A percentile compares a stretch with the other conserved stretches of the same genome.
These are phyloP conservation scores for Cinchona pubescens DNA, from an alignment of 257 asterid genomes.

Conservation along the genomic window DNA sequence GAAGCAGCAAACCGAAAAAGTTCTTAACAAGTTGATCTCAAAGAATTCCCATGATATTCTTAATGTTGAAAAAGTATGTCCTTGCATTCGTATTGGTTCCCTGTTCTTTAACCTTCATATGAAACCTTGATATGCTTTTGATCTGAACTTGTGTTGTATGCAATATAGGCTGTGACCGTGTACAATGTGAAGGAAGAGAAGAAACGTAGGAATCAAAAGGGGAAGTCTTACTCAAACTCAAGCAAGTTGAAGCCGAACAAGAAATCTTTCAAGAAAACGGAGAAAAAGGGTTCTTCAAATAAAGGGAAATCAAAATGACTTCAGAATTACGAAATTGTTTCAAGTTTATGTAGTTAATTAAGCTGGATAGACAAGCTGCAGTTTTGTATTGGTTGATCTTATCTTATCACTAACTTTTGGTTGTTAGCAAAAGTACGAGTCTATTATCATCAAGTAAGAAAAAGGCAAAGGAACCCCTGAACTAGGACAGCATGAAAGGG, in stretches of 20 bases:
- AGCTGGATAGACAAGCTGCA: background rate
- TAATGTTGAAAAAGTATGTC: slow-evolving; percentile 75
- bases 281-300: slow-evolving; percentile 40
- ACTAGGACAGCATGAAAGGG: too few species aligned
- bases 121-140: background rate
- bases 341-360: background rate
- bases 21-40: slow-evolving; percentile 68
- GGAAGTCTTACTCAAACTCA: slow-evolving; percentile 35
- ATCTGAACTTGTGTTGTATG: slow-evolving; percentile 13
- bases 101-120: background rate
- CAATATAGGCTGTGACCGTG: slow-evolving; percentile 84
- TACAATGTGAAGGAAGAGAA: slow-evolving; percentile 79
- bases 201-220: slow-evolving; percentile 49
- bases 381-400: background rate
- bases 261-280: slow-evolving; percentile 66
- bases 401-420: background rate
- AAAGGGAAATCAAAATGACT: slow-evolving; percentile 63
- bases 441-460: background rate
- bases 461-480: background rate
- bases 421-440: background rate
- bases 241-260: slow-evolving; percentile 58
- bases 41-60: slow-evolving; percentile 80
- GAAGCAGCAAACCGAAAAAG: slow-evolving; percentile 77
- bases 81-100: background rate
- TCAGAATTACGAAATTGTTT: background rate